A percentile compares a stretch with the other conserved stretches of the same genome.
These are phyloP conservation scores for Cladophialophora exuberans DNA, from an alignment of 2,329 filamentous ascomycete species.

Conservation along the genomic window DNA sequence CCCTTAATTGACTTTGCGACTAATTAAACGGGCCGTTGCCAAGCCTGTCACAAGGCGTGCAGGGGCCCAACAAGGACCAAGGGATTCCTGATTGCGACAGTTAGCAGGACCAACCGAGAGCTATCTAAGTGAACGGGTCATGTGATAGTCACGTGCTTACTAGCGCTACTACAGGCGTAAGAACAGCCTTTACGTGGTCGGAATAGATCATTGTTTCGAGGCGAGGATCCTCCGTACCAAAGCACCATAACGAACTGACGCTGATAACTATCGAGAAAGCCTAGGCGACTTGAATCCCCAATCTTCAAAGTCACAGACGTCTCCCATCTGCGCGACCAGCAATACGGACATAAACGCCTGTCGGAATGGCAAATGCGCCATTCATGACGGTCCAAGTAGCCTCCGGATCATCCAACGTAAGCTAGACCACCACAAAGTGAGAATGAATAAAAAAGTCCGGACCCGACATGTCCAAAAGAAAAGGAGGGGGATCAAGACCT, in stretches of 20 bases:
- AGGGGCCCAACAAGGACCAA: no score
- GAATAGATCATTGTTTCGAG: neutral
- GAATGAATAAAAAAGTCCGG: no score
- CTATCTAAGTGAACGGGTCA: no score
- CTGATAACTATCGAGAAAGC: neutral
- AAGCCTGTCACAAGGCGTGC: constrained; percentile 1
- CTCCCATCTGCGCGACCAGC: neutral
- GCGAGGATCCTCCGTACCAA: neutral
- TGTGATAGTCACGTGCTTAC: no score
- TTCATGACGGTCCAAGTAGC: neutral
- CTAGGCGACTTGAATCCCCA: no score
- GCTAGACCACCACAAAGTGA: neutral
- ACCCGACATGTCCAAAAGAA: no score
- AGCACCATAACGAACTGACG: neutral
- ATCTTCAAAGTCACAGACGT: no score
- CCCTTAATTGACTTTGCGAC: constrained; percentile 3
- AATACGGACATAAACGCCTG: neutral
- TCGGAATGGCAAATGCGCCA: neutral
- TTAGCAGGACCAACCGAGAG: no score
- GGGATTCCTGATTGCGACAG: no score
- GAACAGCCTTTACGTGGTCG: neutral
- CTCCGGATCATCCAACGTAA: neutral
- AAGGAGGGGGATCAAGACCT: no score
- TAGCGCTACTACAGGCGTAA: no score
- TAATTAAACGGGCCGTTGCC: neutral